Evolutionary conservation across 805 yeast species (phyloP).

Genomic region (Cyberlindnera euphorbiae): DNA sequence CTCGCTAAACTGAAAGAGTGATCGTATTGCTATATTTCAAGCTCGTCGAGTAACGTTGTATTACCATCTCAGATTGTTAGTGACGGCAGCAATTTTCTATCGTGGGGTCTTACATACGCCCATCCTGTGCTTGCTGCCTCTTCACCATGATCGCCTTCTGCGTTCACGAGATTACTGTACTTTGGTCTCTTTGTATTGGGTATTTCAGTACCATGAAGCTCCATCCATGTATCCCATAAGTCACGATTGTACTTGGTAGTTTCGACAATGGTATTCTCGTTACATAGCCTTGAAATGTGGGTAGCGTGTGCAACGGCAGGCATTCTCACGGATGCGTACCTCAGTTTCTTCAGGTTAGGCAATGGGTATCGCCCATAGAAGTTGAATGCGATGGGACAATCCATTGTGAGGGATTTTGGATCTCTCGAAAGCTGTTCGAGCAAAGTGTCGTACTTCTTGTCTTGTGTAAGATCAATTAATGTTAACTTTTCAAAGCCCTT

Average conservation of each 20-base stretch:
- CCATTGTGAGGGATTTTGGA: constrained; percentile 1
- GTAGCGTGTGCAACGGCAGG: neutral
- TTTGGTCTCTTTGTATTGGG: neutral
- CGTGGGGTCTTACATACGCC: too few species aligned
- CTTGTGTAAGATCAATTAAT: neutral
- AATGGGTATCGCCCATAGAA: neutral
- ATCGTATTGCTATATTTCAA: neutral
- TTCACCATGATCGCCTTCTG: neutral
- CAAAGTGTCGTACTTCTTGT: neutral
- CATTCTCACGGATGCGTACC: neutral
- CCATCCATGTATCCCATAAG: neutral
- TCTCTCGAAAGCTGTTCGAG: neutral
- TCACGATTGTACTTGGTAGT: neutral
- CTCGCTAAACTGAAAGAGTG: constrained; percentile 14
- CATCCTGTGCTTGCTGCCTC: too few species aligned
- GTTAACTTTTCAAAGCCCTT: neutral
- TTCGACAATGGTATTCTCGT: neutral
- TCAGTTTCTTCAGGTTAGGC: neutral
- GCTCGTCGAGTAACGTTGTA: neutral
- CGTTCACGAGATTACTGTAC: neutral
- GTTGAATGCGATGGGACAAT: constrained; percentile 2
- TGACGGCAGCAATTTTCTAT: neutral
- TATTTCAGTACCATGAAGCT: neutral
- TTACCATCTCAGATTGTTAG: too few species aligned
- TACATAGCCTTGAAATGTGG: neutral